phyloP scores from a whole-genome alignment of 2,329 filamentous ascomycete species.

The Neofusicoccum umdonicola region DNA sequence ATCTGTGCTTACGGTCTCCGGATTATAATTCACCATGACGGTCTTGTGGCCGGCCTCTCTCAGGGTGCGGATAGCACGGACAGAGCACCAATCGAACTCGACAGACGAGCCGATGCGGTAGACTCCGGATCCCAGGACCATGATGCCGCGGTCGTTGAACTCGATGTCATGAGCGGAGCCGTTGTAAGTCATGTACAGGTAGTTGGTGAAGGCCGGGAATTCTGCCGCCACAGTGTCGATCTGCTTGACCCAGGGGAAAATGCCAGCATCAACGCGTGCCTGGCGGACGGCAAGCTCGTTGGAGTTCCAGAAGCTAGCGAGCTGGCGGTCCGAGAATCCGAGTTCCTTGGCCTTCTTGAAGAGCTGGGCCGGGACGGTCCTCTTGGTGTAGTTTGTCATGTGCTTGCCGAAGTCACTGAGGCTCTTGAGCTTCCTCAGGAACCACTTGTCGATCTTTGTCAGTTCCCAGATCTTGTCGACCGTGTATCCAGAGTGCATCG shows the following conservation, averaged over 20 bases:
- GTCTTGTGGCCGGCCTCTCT: slow-evolving; percentile 85
- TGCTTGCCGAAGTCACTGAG: slow-evolving; percentile 83
- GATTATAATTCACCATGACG: slow-evolving; percentile 88
- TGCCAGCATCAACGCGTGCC: slow-evolving; percentile 78
- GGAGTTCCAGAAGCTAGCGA: slow-evolving; percentile 90
- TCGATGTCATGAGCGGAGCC: slow-evolving; percentile 77
- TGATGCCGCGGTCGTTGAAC: slow-evolving; percentile 88
- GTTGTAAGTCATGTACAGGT: slow-evolving; percentile 95
- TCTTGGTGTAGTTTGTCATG: slow-evolving; percentile 69
- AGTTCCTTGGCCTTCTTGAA: slow-evolving; percentile 86
- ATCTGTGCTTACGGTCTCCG: slow-evolving; percentile 85
- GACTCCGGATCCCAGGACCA: slow-evolving; percentile 94
- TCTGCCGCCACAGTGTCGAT: slow-evolving; percentile 98
- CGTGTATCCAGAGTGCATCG: slow-evolving; percentile 89
- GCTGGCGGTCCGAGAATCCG: slow-evolving; percentile 89
- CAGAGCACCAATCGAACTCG: slow-evolving; percentile 99
- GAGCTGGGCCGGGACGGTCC: slow-evolving; percentile 61
- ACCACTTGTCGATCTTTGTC: slow-evolving; percentile 99
- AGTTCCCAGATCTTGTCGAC: slow-evolving; percentile 98
- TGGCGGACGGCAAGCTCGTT: slow-evolving; percentile 89
- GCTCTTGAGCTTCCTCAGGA: slow-evolving; percentile 85
- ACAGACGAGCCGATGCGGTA: slow-evolving; percentile 97
- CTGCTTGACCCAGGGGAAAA: slow-evolving; percentile 91
- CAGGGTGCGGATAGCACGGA: slow-evolving; percentile 87
- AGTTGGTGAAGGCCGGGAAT: slow-evolving; percentile 92